Evolutionary conservation across 179 eudicot species (phyloP).

Genomic region (Spinacia oleracea): DNA sequence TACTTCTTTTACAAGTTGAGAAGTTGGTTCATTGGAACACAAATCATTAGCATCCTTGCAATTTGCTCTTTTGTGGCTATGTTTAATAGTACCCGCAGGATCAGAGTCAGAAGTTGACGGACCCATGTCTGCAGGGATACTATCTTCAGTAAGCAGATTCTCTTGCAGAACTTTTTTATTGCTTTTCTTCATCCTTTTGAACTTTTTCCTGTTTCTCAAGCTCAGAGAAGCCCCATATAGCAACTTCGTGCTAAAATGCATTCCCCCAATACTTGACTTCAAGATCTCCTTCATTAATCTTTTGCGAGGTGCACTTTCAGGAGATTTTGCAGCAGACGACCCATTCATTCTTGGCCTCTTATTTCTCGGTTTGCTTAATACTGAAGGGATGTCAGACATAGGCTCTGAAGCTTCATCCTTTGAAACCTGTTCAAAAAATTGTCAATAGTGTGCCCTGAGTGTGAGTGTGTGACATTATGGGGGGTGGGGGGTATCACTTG

Average conservation of each 20-base stretch:
- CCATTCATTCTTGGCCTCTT: constrained; percentile 11
- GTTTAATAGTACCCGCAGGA: constrained; percentile 17
- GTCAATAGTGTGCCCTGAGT: background rate
- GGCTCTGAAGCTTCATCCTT: constrained; percentile 20
- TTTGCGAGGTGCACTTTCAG: constrained; percentile 17
- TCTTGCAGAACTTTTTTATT: constrained; percentile 26
- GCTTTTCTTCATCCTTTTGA: constrained; percentile 42
- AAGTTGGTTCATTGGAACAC: constrained; percentile 27
- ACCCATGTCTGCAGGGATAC: constrained; percentile 31
- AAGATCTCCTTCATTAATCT: constrained; percentile 39
- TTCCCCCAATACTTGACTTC: constrained; percentile 33
- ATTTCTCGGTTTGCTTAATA: constrained; percentile 19
- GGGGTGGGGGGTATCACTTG: background rate
- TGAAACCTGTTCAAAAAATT: constrained; percentile 2
- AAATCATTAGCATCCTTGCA: constrained; percentile 28
- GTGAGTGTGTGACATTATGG: background rate
- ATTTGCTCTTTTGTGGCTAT: constrained; percentile 24
- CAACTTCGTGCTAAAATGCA: constrained; percentile 60
- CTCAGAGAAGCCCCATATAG: constrained; percentile 46
- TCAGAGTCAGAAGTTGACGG: constrained; percentile 47
- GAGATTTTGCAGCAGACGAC: constrained; percentile 8
- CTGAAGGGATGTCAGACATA: background rate
- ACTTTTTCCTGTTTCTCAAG: constrained; percentile 51
- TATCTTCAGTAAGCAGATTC: constrained; percentile 24
- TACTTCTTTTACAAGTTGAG: constrained; percentile 32